Percentiles rank a stretch among this genome's conserved stretches.
Conservation (phyloP, 805 yeast genomes). For the Sugiyamaella boreocaroliniensis region DNA sequence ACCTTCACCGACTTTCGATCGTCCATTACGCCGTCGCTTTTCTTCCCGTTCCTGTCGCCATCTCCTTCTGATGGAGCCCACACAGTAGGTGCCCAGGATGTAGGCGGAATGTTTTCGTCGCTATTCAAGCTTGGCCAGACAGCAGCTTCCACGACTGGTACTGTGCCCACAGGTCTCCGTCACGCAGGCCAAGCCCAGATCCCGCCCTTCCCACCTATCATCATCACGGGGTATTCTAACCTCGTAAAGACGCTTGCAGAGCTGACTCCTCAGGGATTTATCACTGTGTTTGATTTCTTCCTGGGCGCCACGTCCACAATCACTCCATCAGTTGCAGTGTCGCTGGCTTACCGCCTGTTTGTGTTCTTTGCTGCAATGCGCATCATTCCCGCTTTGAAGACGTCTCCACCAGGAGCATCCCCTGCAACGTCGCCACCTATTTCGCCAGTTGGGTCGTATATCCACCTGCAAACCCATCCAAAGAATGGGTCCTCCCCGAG, state of each 20-base stretch:
- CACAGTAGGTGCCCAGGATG: background rate
- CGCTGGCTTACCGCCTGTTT: slow-evolving; percentile 75
- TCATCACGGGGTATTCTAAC: slow-evolving; percentile 33
- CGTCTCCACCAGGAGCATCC: slow-evolving; percentile 3
- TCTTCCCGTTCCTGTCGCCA: slow-evolving; percentile 13
- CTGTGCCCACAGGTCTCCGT: background rate
- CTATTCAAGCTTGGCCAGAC: background rate
- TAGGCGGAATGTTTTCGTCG: slow-evolving; percentile 2
- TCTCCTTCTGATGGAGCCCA: background rate
- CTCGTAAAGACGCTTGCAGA: slow-evolving; percentile 33
- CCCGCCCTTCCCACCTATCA: slow-evolving; percentile 34
- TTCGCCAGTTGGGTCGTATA: background rate
- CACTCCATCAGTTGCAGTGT: slow-evolving; percentile 73
- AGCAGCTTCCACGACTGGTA: background rate
- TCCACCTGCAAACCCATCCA: background rate
- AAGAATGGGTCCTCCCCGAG: background rate
- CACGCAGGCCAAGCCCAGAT: slow-evolving; percentile 5
- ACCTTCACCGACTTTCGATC: slow-evolving; percentile 78
- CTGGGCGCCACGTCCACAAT: slow-evolving; percentile 52
- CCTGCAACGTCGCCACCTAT: background rate
- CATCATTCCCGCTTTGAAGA: slow-evolving; percentile 60
- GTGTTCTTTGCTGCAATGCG: slow-evolving; percentile 89
- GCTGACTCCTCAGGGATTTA: slow-evolving; percentile 35
- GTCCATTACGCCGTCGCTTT: slow-evolving; percentile 14
- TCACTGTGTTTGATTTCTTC: slow-evolving; percentile 38